phyloP scores from a whole-genome alignment of 371 early-diverging fungal species.

The Synchytrium microbalum region DNA sequence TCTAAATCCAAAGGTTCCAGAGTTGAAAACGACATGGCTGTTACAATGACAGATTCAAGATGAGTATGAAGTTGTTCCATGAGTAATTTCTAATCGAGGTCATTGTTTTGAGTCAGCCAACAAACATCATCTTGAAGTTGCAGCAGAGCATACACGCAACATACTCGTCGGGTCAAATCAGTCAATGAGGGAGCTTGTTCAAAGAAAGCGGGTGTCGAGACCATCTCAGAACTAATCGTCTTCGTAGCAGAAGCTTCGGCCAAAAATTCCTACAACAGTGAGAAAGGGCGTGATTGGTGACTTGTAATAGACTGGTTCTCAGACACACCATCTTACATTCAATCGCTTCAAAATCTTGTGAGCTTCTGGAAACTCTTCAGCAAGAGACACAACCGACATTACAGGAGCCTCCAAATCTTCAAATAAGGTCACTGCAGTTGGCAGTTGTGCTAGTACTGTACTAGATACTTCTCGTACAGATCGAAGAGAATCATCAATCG shows the following conservation, averaged over 20 bases:
- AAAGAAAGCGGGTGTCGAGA: background rate
- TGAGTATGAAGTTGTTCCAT: constrained; percentile 39
- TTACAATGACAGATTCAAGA: constrained; percentile 12
- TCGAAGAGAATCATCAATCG: background rate
- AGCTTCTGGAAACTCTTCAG: background rate
- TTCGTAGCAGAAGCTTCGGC: background rate
- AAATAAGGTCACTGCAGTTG: background rate
- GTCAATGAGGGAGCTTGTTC: background rate
- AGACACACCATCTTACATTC: background rate
- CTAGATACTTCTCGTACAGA: background rate
- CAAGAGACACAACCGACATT: background rate
- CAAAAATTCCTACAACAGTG: background rate
- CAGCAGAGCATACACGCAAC: too few relatives aligned
- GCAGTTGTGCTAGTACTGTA: background rate
- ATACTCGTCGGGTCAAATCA: background rate
- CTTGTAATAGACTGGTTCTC: too few relatives aligned
- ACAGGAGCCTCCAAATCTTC: background rate
- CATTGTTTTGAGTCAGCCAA: background rate
- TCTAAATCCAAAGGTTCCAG: constrained; percentile 1
- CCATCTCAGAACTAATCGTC: background rate
- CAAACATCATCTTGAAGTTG: background rate
- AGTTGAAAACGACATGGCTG: constrained; percentile 25
- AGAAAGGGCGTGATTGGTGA: too few relatives aligned
- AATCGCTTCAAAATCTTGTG: background rate
- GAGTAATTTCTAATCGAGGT: constrained; percentile 28